Conservation (phyloP, 345 rosid genomes). For the Erysimum cheiranthoides region DNA sequence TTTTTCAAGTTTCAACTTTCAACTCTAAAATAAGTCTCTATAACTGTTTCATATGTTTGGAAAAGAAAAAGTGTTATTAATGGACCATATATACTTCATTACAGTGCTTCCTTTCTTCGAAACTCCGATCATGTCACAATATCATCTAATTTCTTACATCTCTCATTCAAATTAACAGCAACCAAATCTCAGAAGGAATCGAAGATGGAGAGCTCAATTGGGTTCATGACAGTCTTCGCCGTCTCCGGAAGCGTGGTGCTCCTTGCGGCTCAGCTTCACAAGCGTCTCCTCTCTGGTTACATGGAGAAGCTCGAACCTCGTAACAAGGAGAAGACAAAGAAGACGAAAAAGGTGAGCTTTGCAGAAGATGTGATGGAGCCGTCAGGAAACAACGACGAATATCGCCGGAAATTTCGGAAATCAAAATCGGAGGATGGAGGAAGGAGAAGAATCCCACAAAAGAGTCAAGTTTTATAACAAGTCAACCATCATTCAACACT, state of each 20-base stretch:
- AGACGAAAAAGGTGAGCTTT: constrained; percentile 70
- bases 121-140: constrained; percentile 16
- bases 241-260: constrained; percentile 83
- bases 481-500: constrained; percentile 20
- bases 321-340: constrained; percentile 16
- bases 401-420: constrained; percentile 43
- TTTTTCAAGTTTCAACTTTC: constrained; percentile 32
- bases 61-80: constrained; percentile 10
- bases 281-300: constrained; percentile 74
- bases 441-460: constrained; percentile 12
- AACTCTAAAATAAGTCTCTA: no score
- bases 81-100: background rate
- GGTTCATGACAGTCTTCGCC: constrained; percentile 73
- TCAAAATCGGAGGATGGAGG: constrained; percentile 13
- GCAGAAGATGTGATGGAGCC: constrained; percentile 75
- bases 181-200: background rate
- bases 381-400: constrained; percentile 60
- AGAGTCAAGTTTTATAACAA: constrained; percentile 26
- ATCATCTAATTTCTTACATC: background rate
- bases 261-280: constrained; percentile 63
- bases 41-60: constrained; percentile 31
- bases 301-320: constrained; percentile 62
- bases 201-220: constrained; percentile 53
- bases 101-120: constrained; percentile 27
- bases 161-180: background rate